A percentile compares a stretch with the other conserved stretches of the same genome.
Conservation (phyloP, 2,329 filamentous ascomycete genomes). For the Colletotrichum gigasporum region DNA sequence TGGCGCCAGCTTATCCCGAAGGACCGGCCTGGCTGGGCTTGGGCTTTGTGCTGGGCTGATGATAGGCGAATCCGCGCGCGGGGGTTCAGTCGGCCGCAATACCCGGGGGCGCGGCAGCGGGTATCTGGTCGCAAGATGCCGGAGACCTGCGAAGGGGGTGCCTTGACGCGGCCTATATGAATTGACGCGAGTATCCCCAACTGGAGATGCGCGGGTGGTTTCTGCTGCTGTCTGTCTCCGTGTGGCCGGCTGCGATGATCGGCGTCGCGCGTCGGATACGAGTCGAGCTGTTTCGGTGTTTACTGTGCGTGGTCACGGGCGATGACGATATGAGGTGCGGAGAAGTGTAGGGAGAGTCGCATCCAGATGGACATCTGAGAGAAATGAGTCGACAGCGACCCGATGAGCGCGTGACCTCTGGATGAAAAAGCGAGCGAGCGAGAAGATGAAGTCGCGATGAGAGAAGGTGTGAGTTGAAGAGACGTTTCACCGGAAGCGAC, state of each 20-base stretch:
- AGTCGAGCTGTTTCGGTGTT: slow-evolving; percentile 5
- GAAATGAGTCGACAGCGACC: neutral
- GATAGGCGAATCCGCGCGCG: neutral
- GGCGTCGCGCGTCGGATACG: slow-evolving; percentile 11
- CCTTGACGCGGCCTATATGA: slow-evolving; percentile 1
- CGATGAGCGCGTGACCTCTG: neutral
- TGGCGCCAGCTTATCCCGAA: neutral
- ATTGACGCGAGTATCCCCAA: neutral
- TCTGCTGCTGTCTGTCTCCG: neutral
- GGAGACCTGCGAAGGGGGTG: neutral
- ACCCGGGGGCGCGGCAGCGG: slow-evolving; percentile 1
- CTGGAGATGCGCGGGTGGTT: neutral
- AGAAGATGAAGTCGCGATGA: neutral
- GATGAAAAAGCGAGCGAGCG: neutral
- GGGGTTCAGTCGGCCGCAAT: neutral
- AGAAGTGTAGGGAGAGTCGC: slow-evolving; percentile 13
- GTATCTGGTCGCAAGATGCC: neutral
- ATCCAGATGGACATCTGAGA: neutral
- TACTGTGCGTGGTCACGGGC: slow-evolving; percentile 16
- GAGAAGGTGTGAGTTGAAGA: neutral
- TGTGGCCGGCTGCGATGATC: slow-evolving; percentile 11
- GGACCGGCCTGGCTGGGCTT: no score
- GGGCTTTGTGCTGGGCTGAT: neutral
- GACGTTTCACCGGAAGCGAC: slow-evolving; percentile 7
- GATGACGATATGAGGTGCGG: slow-evolving; percentile 13